These are phyloP conservation scores for Herpetospermum pedunculosum DNA, from an alignment of 306 rosid species.

Conservation along the genomic window DNA sequence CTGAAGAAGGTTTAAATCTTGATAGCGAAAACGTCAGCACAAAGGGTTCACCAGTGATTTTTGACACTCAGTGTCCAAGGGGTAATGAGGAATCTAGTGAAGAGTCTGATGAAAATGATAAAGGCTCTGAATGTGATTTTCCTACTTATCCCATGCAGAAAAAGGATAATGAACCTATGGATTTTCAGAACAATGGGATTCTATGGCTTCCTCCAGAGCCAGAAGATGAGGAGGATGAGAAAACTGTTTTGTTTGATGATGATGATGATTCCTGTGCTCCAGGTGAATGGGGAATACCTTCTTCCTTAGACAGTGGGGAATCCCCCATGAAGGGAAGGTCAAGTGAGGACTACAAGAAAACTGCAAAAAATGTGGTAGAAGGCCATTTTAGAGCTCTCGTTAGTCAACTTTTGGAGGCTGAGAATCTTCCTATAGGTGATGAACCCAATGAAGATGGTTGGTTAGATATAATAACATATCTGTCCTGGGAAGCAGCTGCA, in stretches of 20 bases:
- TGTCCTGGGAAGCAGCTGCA: slow-evolving; percentile 97
- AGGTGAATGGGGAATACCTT: slow-evolving; percentile 74
- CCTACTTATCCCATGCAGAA: slow-evolving; percentile 42
- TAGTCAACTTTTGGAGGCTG: slow-evolving; percentile 80
- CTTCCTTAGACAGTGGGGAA: slow-evolving; percentile 73
- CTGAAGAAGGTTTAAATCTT: slow-evolving; percentile 39
- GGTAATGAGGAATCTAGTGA: neutral
- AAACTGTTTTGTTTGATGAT: slow-evolving; percentile 41
- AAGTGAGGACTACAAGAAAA: slow-evolving; percentile 60
- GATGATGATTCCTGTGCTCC: slow-evolving; percentile 46
- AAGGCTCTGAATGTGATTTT: slow-evolving; percentile 48
- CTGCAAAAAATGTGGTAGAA: slow-evolving; percentile 77
- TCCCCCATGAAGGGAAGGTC: slow-evolving; percentile 51
- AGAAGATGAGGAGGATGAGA: slow-evolving; percentile 87
- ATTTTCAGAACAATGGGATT: slow-evolving; percentile 86
- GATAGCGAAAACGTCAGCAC: slow-evolving; percentile 31
- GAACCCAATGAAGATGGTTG: slow-evolving; percentile 51
- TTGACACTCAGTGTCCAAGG: slow-evolving; percentile 27
- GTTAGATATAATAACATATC: slow-evolving; percentile 77
- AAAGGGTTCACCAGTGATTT: slow-evolving; percentile 31
- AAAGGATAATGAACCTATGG: slow-evolving; percentile 62
- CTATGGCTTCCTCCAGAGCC: slow-evolving; percentile 99
- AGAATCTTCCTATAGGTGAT: slow-evolving; percentile 54
- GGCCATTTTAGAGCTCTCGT: slow-evolving; percentile 93
- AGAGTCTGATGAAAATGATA: slow-evolving; percentile 44